These are phyloP conservation scores for Poronia punctata DNA, from an alignment of 495 filamentous ascomycete genomes.

Conservation along the genomic window DNA sequence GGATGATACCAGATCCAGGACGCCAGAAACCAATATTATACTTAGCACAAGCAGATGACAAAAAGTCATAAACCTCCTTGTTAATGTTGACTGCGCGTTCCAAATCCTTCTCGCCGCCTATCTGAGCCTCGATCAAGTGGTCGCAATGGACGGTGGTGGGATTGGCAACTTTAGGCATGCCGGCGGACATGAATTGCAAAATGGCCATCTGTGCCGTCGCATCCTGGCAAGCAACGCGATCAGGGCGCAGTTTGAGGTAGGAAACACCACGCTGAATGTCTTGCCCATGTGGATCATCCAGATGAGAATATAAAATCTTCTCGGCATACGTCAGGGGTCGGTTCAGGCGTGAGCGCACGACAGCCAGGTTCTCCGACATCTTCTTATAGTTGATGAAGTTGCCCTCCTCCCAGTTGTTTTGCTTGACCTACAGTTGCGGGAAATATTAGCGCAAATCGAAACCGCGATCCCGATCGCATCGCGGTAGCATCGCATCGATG, in stretches of 20 bases:
- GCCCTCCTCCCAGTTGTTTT: conserved; percentile 50
- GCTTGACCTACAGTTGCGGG: conserved; percentile 36
- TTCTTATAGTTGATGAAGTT: conserved; percentile 71
- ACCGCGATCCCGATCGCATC: not conserved
- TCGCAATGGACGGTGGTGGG: conserved; percentile 98
- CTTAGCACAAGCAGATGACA: conserved; percentile 90
- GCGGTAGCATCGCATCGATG: not conserved
- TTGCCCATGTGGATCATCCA: conserved; percentile 93
- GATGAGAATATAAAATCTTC: conserved; percentile 98
- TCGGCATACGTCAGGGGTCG: conserved; percentile 91
- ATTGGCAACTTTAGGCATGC: conserved; percentile 89
- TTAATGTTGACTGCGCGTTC: conserved; percentile 87
- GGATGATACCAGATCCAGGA: conserved; percentile 98
- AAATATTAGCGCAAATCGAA: conserved; percentile 28
- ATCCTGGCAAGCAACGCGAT: conserved; percentile 99
- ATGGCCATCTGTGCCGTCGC: conserved; percentile 99
- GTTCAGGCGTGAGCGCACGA: conserved; percentile 83
- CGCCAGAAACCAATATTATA: conserved; percentile 99
- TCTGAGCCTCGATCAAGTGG: conserved; percentile 97
- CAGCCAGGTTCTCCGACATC: conserved; percentile 93
- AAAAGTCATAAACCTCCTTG: conserved; percentile 99
- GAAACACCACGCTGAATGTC: conserved; percentile 93
- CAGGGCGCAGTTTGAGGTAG: conserved; percentile 92
- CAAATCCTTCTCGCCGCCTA: conserved; percentile 92
- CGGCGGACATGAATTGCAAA: conserved; percentile 98